phyloP scores from a whole-genome alignment of 106 monocot species.

The Apostasia shenzhenica region DNA sequence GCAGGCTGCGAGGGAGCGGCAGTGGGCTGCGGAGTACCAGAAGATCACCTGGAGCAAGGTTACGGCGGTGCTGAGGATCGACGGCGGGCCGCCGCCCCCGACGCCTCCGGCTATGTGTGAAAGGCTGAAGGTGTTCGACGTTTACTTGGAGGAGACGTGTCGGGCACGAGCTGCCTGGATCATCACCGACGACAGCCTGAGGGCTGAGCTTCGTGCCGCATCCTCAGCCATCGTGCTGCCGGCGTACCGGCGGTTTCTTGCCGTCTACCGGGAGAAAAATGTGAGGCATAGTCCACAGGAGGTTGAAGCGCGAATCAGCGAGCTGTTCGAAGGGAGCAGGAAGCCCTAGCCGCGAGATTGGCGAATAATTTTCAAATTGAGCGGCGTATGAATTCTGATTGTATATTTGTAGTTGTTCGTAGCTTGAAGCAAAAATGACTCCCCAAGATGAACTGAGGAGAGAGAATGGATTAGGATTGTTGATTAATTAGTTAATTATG shows the following conservation, averaged over 20 bases:
- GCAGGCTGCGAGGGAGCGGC: slow-evolving; percentile 35
- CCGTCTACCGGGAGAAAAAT: slow-evolving; percentile 2
- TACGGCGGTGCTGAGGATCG: slow-evolving; percentile 24
- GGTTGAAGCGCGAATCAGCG: slow-evolving; percentile 15
- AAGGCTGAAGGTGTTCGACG: slow-evolving; percentile 15
- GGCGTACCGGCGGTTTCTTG: slow-evolving; percentile 19
- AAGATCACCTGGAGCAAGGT: slow-evolving; percentile 66
- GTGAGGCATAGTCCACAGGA: slow-evolving; percentile 14
- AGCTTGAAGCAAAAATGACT: too few relatives aligned
- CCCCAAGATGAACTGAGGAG: too few relatives aligned
- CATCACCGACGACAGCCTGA: slow-evolving; percentile 26
- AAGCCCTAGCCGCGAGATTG: neutral
- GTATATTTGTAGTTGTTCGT: too few relatives aligned
- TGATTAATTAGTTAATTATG: too few relatives aligned
- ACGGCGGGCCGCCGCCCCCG: slow-evolving; percentile 1
- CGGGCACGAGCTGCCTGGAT: slow-evolving; percentile 32
- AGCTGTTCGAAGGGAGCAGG: slow-evolving; percentile 8
- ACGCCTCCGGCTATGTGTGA: slow-evolving; percentile 4
- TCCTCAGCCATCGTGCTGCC: slow-evolving; percentile 8
- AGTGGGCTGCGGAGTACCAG: slow-evolving; percentile 58
- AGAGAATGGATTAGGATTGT: too few relatives aligned
- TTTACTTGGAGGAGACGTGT: slow-evolving; percentile 25
- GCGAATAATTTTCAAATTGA: too few relatives aligned
- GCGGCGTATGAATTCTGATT: too few relatives aligned
- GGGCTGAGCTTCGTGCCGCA: slow-evolving; percentile 29